A percentile compares a stretch with the other conserved stretches of the same genome.
Conservation (phyloP, 495 filamentous ascomycete genomes). For the Beverwykella pulmonaria region DNA sequence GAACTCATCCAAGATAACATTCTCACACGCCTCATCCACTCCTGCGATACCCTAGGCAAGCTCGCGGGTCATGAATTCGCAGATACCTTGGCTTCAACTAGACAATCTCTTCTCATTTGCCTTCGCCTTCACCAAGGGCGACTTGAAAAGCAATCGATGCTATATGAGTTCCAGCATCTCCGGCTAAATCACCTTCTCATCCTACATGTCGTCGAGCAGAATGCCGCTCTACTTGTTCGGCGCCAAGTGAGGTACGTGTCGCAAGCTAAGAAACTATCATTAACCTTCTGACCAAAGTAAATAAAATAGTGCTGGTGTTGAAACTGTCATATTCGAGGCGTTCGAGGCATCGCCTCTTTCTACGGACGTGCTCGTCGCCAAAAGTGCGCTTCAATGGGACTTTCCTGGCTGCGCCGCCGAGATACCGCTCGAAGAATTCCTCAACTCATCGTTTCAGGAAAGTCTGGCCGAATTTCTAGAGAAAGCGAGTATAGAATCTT, state of each 20-base stretch:
- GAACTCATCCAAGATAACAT: neutral
- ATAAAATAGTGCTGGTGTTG: neutral
- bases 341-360: slow-evolving; percentile 60
- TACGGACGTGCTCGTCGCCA: slow-evolving; percentile 50
- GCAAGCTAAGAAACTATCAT: neutral
- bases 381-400: slow-evolving; percentile 53
- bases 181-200: slow-evolving; percentile 9
- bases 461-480: slow-evolving; percentile 59
- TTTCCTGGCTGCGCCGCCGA: slow-evolving; percentile 51
- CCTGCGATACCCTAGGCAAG: neutral
- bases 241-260: slow-evolving; percentile 6
- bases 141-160: slow-evolving; percentile 18
- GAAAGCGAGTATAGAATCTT: slow-evolving; percentile 58
- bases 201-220: slow-evolving; percentile 31
- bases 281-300: neutral
- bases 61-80: neutral
- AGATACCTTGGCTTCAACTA: neutral
- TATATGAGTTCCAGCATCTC: slow-evolving; percentile 8
- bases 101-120: neutral
- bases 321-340: slow-evolving; percentile 53
- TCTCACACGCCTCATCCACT: slow-evolving; percentile 5
- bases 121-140: neutral
- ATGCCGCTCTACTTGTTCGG: slow-evolving; percentile 26
- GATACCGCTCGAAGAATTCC: slow-evolving; percentile 46
- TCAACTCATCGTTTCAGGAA: slow-evolving; percentile 51